Evolutionary conservation across 1,139 yeast genomes (phyloP), one percentile per base, ranked within the genome.

Genomic region (Diutina mesorugosa): DNA sequence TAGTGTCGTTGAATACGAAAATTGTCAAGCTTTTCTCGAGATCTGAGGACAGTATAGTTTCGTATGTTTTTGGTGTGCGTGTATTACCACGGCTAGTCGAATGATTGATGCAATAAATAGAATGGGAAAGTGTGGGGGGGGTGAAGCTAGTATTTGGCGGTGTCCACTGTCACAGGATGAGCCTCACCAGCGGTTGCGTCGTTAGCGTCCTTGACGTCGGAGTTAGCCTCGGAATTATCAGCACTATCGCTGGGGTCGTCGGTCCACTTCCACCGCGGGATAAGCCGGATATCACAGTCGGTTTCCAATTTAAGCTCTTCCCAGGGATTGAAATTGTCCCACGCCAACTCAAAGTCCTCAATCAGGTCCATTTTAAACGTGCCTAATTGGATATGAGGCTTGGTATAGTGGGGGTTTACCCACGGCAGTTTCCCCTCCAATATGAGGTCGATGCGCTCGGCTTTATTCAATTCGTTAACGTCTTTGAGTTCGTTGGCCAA

Each of bases 291-390:
- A 55, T 76, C 77, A 59, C 68, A 73, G 51, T 61, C 63, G 3
- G 80, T 76, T 56, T 79, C 83, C 35, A 68, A 60, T 57, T 72
- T 74, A 58, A 80, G 66, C 58, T 75, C 78, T 21, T 71, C 76
- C 84, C 84, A 80, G 0, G 84, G 84, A 58, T 79, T 80, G 59
- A 76, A 75, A 58, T 71, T 73, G 45, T 68, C 61, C 80, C 80
- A 76, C n/a, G 72, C 76, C 66, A 67, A 64, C 38, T 76, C 78
- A 56, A 76, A 73, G 18, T 75, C 78, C 29, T 72, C 77, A 56
- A 75, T 79, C 12, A 70, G 60, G 6, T 72, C 74, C 56, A 76
- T 62, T 28, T 61, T 59, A 60, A 73, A 72, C 56, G 66, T 68
- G 8, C 79, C 79, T 54, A 76, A 63, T 55, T 68, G 72, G 55